Percentiles rank a stretch among this genome's conserved stretches.
Conservation (phyloP, 225 moss, liverwort and hornwort genomes). For the Bryum argenteum region DNA sequence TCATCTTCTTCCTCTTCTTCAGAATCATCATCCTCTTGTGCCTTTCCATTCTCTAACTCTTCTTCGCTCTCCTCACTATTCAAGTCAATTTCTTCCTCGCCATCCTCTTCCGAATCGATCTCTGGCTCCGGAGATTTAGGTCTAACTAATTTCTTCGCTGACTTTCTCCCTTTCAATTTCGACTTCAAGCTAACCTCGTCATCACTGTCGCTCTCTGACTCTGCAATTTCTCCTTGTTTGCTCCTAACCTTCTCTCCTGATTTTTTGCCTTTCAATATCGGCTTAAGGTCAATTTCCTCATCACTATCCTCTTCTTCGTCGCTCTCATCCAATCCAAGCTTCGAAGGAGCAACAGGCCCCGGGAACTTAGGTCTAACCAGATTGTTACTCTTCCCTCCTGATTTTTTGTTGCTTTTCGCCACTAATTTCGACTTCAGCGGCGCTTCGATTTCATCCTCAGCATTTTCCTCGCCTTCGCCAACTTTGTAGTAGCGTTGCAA, state of each 20-base stretch:
- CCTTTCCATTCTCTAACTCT: conserved; percentile 29
- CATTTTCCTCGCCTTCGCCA: conserved; percentile 44
- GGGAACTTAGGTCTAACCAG: conserved; percentile 14
- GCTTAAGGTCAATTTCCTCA: conserved; percentile 19
- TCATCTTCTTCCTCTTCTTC: conserved; percentile 30
- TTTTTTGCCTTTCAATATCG: conserved; percentile 13
- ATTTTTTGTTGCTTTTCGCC: background rate
- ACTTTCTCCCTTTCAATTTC: conserved; percentile 7
- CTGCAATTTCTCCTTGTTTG: background rate
- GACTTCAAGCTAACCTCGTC: conserved; percentile 19
- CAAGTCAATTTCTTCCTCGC: conserved; percentile 34
- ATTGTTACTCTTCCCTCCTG: conserved; percentile 21
- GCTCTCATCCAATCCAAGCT: conserved; percentile 26
- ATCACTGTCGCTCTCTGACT: conserved; percentile 30
- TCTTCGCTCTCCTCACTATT: conserved; percentile 43
- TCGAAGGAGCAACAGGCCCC: conserved; percentile 38
- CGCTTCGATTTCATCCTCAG: conserved; percentile 20
- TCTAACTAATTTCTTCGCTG: conserved; percentile 17
- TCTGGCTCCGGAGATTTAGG: conserved; percentile 19
- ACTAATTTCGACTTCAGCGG: conserved; percentile 21
- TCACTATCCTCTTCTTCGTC: conserved; percentile 34
- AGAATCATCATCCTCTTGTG: conserved; percentile 28
- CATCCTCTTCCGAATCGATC: conserved; percentile 40
- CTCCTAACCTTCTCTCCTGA: conserved; percentile 23
- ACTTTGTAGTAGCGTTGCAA: conserved; percentile 79